phyloP scores from a whole-genome alignment of 768 basidiomycete species.

The Infundibulicybe gibba region DNA sequence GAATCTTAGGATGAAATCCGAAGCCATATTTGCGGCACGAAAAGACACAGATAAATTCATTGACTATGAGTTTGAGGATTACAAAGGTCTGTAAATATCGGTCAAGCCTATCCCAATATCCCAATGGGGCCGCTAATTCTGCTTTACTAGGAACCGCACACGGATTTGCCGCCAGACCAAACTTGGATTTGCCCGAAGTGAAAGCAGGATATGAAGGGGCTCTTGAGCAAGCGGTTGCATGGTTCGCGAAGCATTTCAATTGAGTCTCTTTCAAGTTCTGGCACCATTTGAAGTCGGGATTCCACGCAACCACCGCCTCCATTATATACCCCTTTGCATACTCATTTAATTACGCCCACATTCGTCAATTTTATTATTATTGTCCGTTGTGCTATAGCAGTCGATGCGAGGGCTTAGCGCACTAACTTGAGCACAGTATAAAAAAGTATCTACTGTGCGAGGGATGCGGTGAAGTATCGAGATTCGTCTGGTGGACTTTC shows the following conservation, averaged over 20 bases:
- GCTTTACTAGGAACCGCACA: slow-evolving; percentile 16
- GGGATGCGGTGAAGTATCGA: slow-evolving; percentile 3
- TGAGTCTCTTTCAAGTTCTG: too few species aligned
- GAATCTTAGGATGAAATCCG: slow-evolving; percentile 8
- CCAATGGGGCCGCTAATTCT: not conserved
- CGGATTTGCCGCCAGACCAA: slow-evolving; percentile 21
- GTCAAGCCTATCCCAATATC: not conserved
- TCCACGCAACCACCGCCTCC: too few species aligned
- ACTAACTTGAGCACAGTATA: not conserved
- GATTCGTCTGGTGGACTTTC: not conserved
- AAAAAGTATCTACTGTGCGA: not conserved
- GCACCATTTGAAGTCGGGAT: too few species aligned
- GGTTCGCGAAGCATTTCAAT: slow-evolving; percentile 13
- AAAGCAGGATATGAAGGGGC: slow-evolving; percentile 19
- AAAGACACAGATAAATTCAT: slow-evolving; percentile 13
- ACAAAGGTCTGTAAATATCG: slow-evolving; percentile 13
- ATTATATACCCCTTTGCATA: too few species aligned
- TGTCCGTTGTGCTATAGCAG: too few species aligned
- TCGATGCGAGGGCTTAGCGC: too few species aligned
- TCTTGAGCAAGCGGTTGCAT: slow-evolving; percentile 20
- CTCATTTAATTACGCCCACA: too few species aligned
- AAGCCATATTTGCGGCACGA: slow-evolving; percentile 16
- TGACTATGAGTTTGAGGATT: slow-evolving; percentile 20
- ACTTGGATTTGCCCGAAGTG: slow-evolving; percentile 17
- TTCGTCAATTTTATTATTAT: too few species aligned